phyloP scores from a whole-genome alignment of 306 rosid genomes.

The Datisca glomerata region DNA sequence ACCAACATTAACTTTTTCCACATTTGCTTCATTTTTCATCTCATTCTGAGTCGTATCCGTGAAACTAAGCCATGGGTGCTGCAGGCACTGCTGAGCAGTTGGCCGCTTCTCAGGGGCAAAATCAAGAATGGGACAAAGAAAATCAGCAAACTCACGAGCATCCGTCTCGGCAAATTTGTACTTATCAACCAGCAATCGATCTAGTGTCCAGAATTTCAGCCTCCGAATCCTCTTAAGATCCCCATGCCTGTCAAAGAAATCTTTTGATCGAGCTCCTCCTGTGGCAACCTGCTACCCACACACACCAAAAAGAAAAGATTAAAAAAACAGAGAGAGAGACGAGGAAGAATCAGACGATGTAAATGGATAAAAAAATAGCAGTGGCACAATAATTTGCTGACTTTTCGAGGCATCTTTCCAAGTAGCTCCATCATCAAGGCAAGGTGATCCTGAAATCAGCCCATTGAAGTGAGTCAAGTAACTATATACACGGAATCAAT shows the following conservation, averaged over 20 bases:
- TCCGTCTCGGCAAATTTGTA: conserved; percentile 60
- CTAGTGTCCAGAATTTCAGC: conserved; percentile 69
- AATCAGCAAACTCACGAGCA: conserved; percentile 58
- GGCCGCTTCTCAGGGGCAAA: conserved; percentile 89
- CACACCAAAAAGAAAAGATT: no score
- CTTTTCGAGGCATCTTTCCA: conserved; percentile 90
- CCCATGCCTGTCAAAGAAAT: conserved; percentile 81
- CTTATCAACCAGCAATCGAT: conserved; percentile 55
- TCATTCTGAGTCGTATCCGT: conserved; percentile 28
- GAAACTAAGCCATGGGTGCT: conserved; percentile 63
- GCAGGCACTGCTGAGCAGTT: conserved; percentile 72
- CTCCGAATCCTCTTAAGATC: conserved; percentile 91
- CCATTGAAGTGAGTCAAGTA: conserved; percentile 2
- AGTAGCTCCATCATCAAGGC: conserved; percentile 98
- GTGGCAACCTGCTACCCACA: conserved; percentile 54
- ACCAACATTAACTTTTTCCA: conserved; percentile 50
- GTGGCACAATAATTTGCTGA: conserved; percentile 16
- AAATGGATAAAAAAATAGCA: conserved; percentile 3
- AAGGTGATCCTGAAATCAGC: conserved; percentile 82
- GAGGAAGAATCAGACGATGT: conserved; percentile 5
- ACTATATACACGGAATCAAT: not conserved
- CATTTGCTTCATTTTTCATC: conserved; percentile 23
- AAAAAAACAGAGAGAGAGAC: conserved; percentile 17
- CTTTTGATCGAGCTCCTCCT: conserved; percentile 77
- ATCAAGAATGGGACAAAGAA: conserved; percentile 61